Evolutionary conservation across 345 rosid species (phyloP), one percentile per base, ranked within the genome.

Genomic region (Hevea brasiliensis): DNA sequence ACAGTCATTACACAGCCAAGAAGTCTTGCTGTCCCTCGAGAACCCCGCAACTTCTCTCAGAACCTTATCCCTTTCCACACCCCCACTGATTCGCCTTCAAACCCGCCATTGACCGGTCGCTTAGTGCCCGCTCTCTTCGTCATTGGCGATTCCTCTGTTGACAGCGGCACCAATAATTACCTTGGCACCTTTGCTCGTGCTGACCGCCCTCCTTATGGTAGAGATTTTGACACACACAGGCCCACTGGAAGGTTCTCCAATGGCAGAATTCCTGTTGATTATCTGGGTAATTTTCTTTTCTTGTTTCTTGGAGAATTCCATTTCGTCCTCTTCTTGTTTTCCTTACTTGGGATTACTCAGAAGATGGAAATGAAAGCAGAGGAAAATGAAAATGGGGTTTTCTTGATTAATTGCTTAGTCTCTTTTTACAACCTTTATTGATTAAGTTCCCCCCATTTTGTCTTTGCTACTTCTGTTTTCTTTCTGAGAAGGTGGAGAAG

Each of bases 261-360:
- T 82, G 98, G 98, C 44, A 84, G 97, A 75, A 86, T 91, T 82
- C 98, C 93, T 0, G 95, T 91, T 65, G 95, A 93, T 81, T 91
- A 75, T 84, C 85, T 91, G 61, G 98, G 97, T 85, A 77, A 53
- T 29, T 20, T 18, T 14, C 2, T 5, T 41, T 44, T 8, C 12
- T 44, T 44, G 47, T 1, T 44, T 44, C 9, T 44, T 44, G 47
- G 7, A 32, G 2, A 32, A 32, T 32, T 32, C 37, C 37, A 2
- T 32, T 32, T 32, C 4, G 2, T 32, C 2, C 4, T 32, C 37
- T 32, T 32, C 37, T 32, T 32, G 37, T 32, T 32, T 32, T 32
- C 37, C 37, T 32, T 32, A 32, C 2, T 32, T 32, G 37, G 37
- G 37, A 4, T 32, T 32, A 32, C 37, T 32, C 37, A 32, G 37